A percentile compares a stretch with the other conserved stretches of the same genome.
Evolutionary conservation across 78 protist genomes (phyloP).

Genomic region (Trichosphaerium sp.): DNA sequence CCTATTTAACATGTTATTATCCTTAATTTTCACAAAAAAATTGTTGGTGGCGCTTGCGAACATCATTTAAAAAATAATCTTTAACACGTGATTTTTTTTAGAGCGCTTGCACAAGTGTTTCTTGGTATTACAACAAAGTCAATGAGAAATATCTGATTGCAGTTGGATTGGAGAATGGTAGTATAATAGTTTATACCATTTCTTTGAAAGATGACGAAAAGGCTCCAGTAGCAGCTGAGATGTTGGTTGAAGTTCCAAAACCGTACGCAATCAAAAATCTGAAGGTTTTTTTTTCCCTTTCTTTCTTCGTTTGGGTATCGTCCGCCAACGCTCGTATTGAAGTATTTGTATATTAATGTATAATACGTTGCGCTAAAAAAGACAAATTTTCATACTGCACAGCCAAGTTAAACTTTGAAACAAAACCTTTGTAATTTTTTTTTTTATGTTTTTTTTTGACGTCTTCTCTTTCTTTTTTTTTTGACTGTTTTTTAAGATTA

Average conservation of each 20-base stretch:
- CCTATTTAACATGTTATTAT: background rate
- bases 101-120: slow-evolving; percentile 35
- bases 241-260: too few species aligned
- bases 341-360: slow-evolving; percentile 1
- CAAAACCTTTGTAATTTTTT: background rate
- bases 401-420: background rate
- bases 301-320: too few species aligned
- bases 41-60: too few species aligned
- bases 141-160: slow-evolving; percentile 10
- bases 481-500: slow-evolving; percentile 3
- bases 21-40: background rate
- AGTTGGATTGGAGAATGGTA: slow-evolving; percentile 53
- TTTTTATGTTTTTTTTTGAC: slow-evolving; percentile 8
- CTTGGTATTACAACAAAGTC: background rate
- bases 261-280: too few species aligned
- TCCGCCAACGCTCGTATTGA: slow-evolving; percentile 13
- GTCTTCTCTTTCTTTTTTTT: too few species aligned
- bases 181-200: slow-evolving; percentile 31
- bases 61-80: too few species aligned
- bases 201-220: too few species aligned
- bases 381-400: background rate
- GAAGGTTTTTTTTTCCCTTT: too few species aligned
- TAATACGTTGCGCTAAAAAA: too few species aligned
- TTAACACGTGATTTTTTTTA: slow-evolving; percentile 11
- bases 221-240: too few species aligned